phyloP scores from a whole-genome alignment of 805 yeast species.

The Saccharomycopsis synnaedendra region DNA sequence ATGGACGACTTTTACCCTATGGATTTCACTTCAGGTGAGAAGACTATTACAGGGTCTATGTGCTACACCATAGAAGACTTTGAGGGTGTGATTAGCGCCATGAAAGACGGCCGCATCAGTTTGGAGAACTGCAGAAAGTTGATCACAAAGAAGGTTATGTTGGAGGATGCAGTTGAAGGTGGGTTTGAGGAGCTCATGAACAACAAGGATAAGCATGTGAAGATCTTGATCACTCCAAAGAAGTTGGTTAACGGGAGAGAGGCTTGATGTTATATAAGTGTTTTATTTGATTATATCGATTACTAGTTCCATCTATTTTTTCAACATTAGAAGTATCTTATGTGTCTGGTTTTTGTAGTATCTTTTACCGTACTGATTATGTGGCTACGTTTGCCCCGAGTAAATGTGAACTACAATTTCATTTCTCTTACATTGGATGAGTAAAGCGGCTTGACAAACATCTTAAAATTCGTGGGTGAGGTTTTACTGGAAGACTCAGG shows the following conservation, averaged over 20 bases:
- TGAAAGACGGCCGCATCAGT: conserved; percentile 27
- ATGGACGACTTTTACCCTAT: conserved; percentile 33
- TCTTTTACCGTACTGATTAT: no score
- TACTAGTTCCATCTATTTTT: background rate
- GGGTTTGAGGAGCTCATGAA: conserved; percentile 32
- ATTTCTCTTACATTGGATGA: no score
- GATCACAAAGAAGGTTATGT: conserved; percentile 29
- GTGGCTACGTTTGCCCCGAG: no score
- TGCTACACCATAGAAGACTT: conserved; percentile 34
- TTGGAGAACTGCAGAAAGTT: conserved; percentile 25
- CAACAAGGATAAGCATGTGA: conserved; percentile 34
- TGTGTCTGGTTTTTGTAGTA: no score
- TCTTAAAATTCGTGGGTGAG: no score
- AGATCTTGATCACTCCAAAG: conserved; percentile 30
- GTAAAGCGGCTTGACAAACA: no score
- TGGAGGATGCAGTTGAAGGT: conserved; percentile 29
- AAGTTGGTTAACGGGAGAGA: conserved; percentile 6
- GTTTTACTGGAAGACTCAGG: no score
- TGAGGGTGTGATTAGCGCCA: conserved; percentile 30
- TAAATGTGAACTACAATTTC: no score
- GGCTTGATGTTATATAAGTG: background rate
- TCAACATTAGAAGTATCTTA: background rate
- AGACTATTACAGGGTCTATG: conserved; percentile 32
- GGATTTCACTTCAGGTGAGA: conserved; percentile 34
- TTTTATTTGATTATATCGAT: background rate